These are phyloP conservation scores for Phaseolus lunatus DNA, from an alignment of 306 rosid genomes.

Conservation along the genomic window DNA sequence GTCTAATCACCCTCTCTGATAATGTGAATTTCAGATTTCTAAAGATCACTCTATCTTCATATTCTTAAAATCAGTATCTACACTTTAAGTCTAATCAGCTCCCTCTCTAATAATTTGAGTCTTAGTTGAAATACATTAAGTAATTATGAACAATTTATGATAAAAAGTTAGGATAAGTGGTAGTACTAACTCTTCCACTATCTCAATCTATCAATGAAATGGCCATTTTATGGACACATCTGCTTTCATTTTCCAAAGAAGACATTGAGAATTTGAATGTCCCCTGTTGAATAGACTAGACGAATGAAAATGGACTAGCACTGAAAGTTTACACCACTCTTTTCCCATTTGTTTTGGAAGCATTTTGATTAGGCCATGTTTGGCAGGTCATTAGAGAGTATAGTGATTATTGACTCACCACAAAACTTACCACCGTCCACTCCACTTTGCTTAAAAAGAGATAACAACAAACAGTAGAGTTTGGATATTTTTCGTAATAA, in stretches of 20 bases:
- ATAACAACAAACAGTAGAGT: conserved; percentile 8
- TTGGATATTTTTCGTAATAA: not conserved
- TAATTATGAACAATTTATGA: not conserved
- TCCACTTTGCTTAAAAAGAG: conserved; percentile 29
- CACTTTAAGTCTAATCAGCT: not conserved
- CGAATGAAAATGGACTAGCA: conserved; percentile 32
- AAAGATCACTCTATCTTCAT: not conserved
- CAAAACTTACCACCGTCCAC: conserved; percentile 15
- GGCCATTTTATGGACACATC: not conserved
- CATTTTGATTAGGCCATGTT: conserved; percentile 33
- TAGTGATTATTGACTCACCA: conserved; percentile 10
- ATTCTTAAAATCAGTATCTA: not conserved
- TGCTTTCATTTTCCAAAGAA: conserved; percentile 21
- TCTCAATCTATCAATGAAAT: conserved; percentile 4
- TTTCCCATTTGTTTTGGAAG: conserved; percentile 1
- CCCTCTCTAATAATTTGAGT: conserved; percentile 8
- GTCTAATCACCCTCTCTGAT: not conserved
- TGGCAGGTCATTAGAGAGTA: conserved; percentile 28
- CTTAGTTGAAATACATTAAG: not conserved
- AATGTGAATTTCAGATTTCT: not conserved
- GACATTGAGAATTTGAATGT: conserved; percentile 37
- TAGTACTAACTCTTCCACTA: not conserved
- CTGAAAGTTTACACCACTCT: conserved; percentile 29
- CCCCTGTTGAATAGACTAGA: conserved; percentile 28
- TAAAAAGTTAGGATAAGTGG: conserved; percentile 5